Conservation (phyloP, 495 filamentous ascomycete genomes). For the Podospora didyma region DNA sequence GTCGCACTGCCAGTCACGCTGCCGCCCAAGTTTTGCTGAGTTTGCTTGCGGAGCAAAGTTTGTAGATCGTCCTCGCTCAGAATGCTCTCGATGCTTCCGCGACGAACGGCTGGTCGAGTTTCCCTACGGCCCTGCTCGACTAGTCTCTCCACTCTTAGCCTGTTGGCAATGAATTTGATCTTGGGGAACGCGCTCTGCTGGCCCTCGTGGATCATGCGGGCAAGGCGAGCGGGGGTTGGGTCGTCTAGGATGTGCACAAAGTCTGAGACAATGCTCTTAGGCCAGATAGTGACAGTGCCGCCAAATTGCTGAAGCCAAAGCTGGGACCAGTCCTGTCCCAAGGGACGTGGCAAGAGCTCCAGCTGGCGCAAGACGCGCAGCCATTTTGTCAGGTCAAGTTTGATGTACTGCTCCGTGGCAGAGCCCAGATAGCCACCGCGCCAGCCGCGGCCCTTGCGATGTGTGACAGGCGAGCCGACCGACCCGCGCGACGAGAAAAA, state of each 20-base stretch:
- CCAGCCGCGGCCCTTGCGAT: slow-evolving; percentile 91
- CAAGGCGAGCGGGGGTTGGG: slow-evolving; percentile 67
- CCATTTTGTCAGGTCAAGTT: slow-evolving; percentile 94
- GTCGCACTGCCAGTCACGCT: background rate
- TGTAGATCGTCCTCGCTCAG: slow-evolving; percentile 27
- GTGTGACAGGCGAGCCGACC: slow-evolving; percentile 90
- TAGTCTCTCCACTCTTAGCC: slow-evolving; percentile 74
- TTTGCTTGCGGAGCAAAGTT: background rate
- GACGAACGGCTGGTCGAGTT: slow-evolving; percentile 28
- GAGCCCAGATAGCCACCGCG: slow-evolving; percentile 88
- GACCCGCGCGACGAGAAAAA: slow-evolving; percentile 93
- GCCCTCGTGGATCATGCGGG: slow-evolving; percentile 82
- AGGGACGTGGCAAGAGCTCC: slow-evolving; percentile 80
- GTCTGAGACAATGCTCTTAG: slow-evolving; percentile 66
- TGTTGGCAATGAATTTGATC: slow-evolving; percentile 81
- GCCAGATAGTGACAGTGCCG: slow-evolving; percentile 94
- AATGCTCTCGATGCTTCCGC: slow-evolving; percentile 24
- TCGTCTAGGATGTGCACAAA: slow-evolving; percentile 85
- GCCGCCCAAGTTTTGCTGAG: background rate
- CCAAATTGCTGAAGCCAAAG: slow-evolving; percentile 94
- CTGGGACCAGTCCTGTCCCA: slow-evolving; percentile 96
- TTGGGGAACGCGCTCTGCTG: slow-evolving; percentile 86
- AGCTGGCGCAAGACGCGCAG: slow-evolving; percentile 88
- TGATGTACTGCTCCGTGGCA: slow-evolving; percentile 91
- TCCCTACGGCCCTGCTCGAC: slow-evolving; percentile 71